phyloP scores from a whole-genome alignment of 2,329 filamentous ascomycete species.

The Hypoxylon sp. region DNA sequence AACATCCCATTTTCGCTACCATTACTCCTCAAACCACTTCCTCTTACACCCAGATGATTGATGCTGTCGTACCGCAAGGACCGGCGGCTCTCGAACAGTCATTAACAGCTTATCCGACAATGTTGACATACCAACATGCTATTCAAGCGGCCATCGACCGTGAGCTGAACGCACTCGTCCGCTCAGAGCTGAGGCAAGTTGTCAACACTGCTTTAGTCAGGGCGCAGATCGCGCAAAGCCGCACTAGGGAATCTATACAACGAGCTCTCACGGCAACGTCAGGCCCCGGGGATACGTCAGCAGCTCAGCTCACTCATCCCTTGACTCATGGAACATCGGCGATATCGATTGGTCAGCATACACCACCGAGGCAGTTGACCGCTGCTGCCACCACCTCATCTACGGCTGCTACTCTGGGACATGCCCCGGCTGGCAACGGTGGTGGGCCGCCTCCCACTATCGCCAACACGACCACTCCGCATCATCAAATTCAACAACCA shows the following conservation, averaged over 20 bases:
- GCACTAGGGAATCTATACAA: conserved; percentile 49
- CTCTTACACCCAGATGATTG: conserved; percentile 66
- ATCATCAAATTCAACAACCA: conserved; percentile 39
- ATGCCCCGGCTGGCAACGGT: conserved; percentile 27
- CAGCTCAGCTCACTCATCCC: conserved; percentile 32
- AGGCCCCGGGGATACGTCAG: conserved; percentile 29
- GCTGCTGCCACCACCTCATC: conserved; percentile 17
- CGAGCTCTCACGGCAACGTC: conserved; percentile 41
- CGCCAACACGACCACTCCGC: conserved; percentile 23
- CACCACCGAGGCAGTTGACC: conserved; percentile 19
- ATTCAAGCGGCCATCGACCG: conserved; percentile 66
- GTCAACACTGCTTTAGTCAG: conserved; percentile 62
- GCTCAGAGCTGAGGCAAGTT: conserved; percentile 64
- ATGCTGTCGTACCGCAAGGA: conserved; percentile 66
- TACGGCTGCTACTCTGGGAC: conserved; percentile 13
- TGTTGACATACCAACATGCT: conserved; percentile 63
- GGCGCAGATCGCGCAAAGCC: conserved; percentile 61
- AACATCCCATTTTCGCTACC: conserved; percentile 52
- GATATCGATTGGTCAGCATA: conserved; percentile 11
- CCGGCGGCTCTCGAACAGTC: conserved; percentile 61
- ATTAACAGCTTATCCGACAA: conserved; percentile 62
- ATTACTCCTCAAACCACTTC: conserved; percentile 54
- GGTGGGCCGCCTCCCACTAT: conserved; percentile 43
- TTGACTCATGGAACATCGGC: conserved; percentile 9
- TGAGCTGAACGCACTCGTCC: conserved; percentile 62